Percentiles rank a stretch among this genome's conserved stretches.
Conservation (phyloP, 495 filamentous ascomycete species). For the Penicillium paxilli region DNA sequence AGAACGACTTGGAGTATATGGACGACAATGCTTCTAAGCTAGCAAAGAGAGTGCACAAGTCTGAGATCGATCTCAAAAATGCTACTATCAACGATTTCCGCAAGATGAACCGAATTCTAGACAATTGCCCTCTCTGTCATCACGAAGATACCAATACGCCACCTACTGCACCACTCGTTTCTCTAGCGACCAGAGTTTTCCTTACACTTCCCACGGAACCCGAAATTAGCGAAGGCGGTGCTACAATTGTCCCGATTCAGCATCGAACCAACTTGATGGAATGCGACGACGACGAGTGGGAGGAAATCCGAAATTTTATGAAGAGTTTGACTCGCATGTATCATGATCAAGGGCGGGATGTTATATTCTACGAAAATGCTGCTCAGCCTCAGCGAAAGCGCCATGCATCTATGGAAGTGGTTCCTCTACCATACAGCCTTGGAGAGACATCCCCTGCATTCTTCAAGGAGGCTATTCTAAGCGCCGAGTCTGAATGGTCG, state of each 20-base stretch:
- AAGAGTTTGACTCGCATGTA: conserved; percentile 93
- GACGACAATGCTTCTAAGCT: conserved; percentile 94
- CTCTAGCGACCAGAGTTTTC: conserved; percentile 82
- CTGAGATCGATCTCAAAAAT: conserved; percentile 86
- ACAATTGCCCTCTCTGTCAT: conserved; percentile 87
- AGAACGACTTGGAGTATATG: conserved; percentile 93
- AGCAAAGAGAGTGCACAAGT: conserved; percentile 85
- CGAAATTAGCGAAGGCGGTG: conserved; percentile 79
- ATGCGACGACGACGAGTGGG: conserved; percentile 99
- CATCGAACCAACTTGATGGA: conserved; percentile 90
- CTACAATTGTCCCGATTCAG: conserved; percentile 85
- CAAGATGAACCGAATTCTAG: conserved; percentile 84
- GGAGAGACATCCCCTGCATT: conserved; percentile 92
- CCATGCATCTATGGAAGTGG: conserved; percentile 83
- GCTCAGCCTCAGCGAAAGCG: conserved; percentile 73
- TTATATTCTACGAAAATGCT: conserved; percentile 97
- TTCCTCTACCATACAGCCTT: conserved; percentile 83
- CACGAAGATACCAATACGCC: conserved; percentile 84
- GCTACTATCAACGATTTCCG: conserved; percentile 85
- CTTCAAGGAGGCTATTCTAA: conserved; percentile 91
- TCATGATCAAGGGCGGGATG: conserved; percentile 83
- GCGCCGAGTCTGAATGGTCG: conserved; percentile 86
- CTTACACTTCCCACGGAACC: conserved; percentile 89
- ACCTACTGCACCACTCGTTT: conserved; percentile 87
- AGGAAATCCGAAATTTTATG: conserved; percentile 99